Evolutionary conservation across 2,329 filamentous ascomycete species (phyloP), one percentile per base, ranked within the genome.

Genomic region (Ramularia collo-cygni): DNA sequence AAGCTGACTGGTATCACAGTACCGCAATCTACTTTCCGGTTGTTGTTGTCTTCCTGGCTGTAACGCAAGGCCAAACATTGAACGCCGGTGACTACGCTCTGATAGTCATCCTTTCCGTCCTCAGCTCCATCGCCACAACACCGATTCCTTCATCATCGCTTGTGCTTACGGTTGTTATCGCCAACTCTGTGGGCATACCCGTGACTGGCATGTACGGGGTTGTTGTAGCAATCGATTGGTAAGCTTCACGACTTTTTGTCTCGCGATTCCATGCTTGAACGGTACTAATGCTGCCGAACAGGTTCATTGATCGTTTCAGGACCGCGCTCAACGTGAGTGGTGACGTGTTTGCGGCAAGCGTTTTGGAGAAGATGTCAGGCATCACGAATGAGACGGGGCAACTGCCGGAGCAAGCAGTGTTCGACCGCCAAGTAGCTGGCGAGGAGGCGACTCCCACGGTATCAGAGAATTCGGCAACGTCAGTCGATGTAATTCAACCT

Each of bases 21-120:
- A n/a, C n/a, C n/a, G 71, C 71, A 26, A 75, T 75, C 39, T 75
- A 75, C 55, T 74, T 75, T 48, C 72, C 72, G 3, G 64, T 71
- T 8, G 69, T 69, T 35, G 69, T 75, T 12, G 67, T 72, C 14
- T 75, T 75, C 58, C 55, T 75, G 18, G 71, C 72, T 28, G 59
- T 64, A 10, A 75, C 72, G 0, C 71, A 75, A 48, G 69, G 68
- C 40, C 65, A 66, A 14, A 56, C 51, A 0, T 62, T 75, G 10
- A 58, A 56, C 16, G 59, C 64, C 0, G 60, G 60, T 5, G 61
- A 75, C 48, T 75, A 75, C 54, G 63, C 70, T 51, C 64, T 75
- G 19, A 61, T 75, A 18, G 61, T 66, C 1, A 48, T 74, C 4
- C 61, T 75, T 3, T 67, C 71, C 2, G 74, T 70, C 0, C 60